Base-by-base conservation (phyloP, 257 asterid genomes). In the Oldenlandia corymbosa region DNA sequence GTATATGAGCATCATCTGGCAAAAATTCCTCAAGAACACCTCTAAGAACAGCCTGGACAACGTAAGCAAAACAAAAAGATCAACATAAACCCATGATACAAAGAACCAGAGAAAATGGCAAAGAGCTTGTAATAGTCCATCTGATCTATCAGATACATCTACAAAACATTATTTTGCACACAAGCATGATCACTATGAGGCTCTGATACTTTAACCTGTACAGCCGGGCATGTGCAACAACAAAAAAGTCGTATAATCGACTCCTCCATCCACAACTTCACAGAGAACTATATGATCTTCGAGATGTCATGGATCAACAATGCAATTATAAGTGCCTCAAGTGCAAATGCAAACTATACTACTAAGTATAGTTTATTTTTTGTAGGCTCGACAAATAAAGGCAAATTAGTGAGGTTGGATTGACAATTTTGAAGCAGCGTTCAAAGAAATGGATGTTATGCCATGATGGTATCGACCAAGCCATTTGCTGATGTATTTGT, bases 21-120 rank as follows among this genome's bases (percentile, higher is more conserved):
- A 92, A 73, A 83, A 87, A 84, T 39, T 79, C 53, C 37, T 76
- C 83, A 67, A 92, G 80, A 65, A 84, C 50, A 48, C 87, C 96
- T 79, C 91, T 80, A 56, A 92, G 99, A 71, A 92, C 97, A 78
- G 99, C 95, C 99, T 92, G 84, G 32, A 41, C 53, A 42, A 71
- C 52, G 34, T 34, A 56, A 7, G 5, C 16, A 39, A 54, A 34
- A 27, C 23, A 60, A 71, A 26, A 32, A 5, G 10, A 5, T 28
- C 32, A n/a, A 17, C 10, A n/a, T 24, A 52, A 7, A 5, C 43
- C 67, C 24, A 30, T 46, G 21, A 73, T 34, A 20, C 17, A 7
- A 45, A 36, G 20, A 52, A 14, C 31, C 2, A 18, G 41, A 49
- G 23, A 18, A 45, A 41, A 14, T 14, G 12, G 34, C 3, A 28